A percentile compares a stretch with the other conserved stretches of the same genome.
Evolutionary conservation across 495 filamentous ascomycete species (phyloP).

Genomic region (Penicillium paradoxum): DNA sequence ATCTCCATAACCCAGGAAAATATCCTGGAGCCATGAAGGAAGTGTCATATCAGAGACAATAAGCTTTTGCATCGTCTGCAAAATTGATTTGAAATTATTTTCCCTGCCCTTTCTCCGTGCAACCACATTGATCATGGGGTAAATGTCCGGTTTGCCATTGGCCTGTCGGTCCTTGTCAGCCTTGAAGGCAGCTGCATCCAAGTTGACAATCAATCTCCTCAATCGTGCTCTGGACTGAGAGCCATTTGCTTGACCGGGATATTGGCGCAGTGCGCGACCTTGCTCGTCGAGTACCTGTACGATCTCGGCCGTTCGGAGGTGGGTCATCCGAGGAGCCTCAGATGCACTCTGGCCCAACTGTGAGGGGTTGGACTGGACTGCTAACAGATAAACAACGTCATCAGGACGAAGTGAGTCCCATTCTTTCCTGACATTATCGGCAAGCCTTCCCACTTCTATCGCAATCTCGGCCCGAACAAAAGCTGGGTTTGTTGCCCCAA

Average conservation of each 20-base stretch:
- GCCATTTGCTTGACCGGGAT: conserved; percentile 48
- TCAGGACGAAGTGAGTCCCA: conserved; percentile 89
- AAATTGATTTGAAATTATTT: conserved; percentile 94
- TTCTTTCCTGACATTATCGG: conserved; percentile 69
- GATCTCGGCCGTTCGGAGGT: conserved; percentile 79
- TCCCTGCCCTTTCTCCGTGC: conserved; percentile 80
- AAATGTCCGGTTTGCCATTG: conserved; percentile 68
- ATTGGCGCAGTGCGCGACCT: conserved; percentile 67
- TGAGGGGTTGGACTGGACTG: conserved; percentile 51
- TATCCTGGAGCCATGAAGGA: conserved; percentile 90
- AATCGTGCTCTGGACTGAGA: conserved; percentile 49
- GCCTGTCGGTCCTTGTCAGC: conserved; percentile 62
- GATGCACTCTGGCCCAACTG: conserved; percentile 43
- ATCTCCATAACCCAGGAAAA: conserved; percentile 94
- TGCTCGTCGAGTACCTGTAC: conserved; percentile 86
- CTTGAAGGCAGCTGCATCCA: conserved; percentile 77
- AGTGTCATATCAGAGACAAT: conserved; percentile 80
- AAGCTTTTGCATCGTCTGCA: conserved; percentile 85
- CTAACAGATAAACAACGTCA: conserved; percentile 85
- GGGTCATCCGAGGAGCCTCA: conserved; percentile 57
- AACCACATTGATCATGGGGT: conserved; percentile 81
- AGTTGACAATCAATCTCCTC: conserved; percentile 68
- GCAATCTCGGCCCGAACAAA: conserved; percentile 80
- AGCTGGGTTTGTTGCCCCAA: conserved; percentile 82
- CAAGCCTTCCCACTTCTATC: conserved; percentile 77